Conservation (phyloP, 108 stramenopile genomes). For the Schizochytrium sp. region DNA sequence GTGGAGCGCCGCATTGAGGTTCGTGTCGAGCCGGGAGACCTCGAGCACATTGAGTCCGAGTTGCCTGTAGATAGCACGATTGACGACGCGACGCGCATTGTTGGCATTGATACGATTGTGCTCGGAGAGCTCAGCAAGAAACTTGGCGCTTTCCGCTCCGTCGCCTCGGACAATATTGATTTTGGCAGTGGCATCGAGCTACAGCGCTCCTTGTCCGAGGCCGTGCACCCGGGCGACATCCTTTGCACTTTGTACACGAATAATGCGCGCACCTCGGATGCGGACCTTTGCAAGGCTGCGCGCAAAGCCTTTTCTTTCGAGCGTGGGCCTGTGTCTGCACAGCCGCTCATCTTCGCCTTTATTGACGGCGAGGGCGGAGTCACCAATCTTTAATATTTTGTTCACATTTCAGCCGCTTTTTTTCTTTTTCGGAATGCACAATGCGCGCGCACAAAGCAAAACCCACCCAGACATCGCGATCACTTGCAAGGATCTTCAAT, state of each 20-base stretch:
- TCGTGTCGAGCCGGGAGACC: not conserved
- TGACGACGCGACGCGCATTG: not conserved
- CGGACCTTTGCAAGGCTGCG: not conserved
- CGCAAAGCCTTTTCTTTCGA: not conserved
- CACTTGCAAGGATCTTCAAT: too few relatives aligned
- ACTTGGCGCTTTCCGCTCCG: not conserved
- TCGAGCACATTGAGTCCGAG: not conserved
- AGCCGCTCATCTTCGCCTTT: not conserved
- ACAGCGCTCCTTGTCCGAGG: not conserved
- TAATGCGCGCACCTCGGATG: not conserved
- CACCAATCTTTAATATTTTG: not conserved
- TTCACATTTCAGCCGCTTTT: not conserved
- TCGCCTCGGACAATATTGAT: not conserved
- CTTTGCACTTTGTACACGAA: conserved; percentile 6
- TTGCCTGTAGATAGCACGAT: not conserved
- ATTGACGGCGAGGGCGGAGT: not conserved
- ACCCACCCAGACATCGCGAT: too few relatives aligned
- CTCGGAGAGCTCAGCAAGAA: not conserved
- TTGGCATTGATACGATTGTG: not conserved
- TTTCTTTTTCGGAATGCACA: too few relatives aligned
- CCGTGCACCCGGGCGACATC: not conserved
- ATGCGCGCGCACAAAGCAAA: too few relatives aligned
- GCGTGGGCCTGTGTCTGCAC: not conserved
- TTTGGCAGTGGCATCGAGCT: conserved; percentile 6
- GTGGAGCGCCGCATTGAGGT: not conserved